Base-by-base conservation (phyloP, 176 grass and related monocot genomes). In the Microstegium vimineum region DNA sequence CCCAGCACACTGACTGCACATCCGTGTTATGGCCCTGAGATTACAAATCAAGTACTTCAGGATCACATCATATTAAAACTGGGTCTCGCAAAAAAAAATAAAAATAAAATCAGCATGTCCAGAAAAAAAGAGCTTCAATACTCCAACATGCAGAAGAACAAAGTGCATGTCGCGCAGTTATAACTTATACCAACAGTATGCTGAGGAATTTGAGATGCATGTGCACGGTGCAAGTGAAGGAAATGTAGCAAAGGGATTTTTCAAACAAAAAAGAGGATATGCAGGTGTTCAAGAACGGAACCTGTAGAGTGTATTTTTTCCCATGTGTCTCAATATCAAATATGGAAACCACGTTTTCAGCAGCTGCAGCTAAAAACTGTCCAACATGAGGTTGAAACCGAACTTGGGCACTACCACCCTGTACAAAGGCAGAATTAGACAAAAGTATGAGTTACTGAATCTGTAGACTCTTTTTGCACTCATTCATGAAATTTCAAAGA, bases 1-100 rank as follows among this genome's bases (percentile, higher is more conserved):
- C 96, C 93, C 96, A 99, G 87, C 96, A 99, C 56, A 99, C 75
- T 74, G 93, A 99, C 75, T 99, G 93, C 74, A 99, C 91, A 35
- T 92, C 91, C 17, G 86, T 89, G 47, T 47, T 89, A 86, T 99
- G 93, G 47, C 89, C 87, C 96, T 99, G 73, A 38, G 34, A 90
- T 81, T 79, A 82, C 60, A 84, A 82, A 82, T 71, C 43, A 76
- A 78, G 36, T 34, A 34, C 66, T 77, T 73, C 9, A 85, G 65
- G 37, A 66, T 66, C 56, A 72, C 11, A 36, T 77, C 52, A 71
- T 30, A 66, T 64, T 8, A 12, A 46, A 62, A n/a, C n/a, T n/a
- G n/a, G n/a, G n/a, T n/a, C n/a, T n/a, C n/a, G n/a, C n/a, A n/a
- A n/a, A n/a, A n/a, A n/a, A n/a, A n/a, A n/a, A n/a, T n/a, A n/a